Conservation (phyloP, 2,329 filamentous ascomycete species). For the Neofusicoccum cordaticola region DNA sequence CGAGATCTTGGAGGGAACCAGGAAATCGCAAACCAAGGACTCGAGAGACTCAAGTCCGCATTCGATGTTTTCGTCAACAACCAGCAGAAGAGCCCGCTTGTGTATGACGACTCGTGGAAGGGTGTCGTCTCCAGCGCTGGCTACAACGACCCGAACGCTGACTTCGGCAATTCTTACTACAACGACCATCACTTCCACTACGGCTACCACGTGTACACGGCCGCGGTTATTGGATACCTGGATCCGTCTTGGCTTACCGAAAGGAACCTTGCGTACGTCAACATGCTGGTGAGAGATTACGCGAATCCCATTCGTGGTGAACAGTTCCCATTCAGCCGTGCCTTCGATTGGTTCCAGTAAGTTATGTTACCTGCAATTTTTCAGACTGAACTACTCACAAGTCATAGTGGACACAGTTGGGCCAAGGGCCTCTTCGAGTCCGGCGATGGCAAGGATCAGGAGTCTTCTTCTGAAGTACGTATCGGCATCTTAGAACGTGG, state of each 20-base stretch:
- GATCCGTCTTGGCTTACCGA: constrained; percentile 70
- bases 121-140: constrained; percentile 77
- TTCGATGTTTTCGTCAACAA: constrained; percentile 51
- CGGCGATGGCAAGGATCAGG: constrained; percentile 78
- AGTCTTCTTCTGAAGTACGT: constrained; percentile 75
- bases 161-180: constrained; percentile 90
- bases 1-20: constrained; percentile 61
- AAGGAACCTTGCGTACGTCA: constrained; percentile 75
- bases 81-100: constrained; percentile 50
- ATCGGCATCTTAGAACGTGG: background rate
- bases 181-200: constrained; percentile 68
- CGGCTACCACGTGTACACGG: constrained; percentile 62
- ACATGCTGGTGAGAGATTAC: constrained; percentile 76
- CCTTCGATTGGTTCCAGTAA: constrained; percentile 79
- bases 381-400: background rate
- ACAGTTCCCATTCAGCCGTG: constrained; percentile 67
- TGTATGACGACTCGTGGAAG: constrained; percentile 66
- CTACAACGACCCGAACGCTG: constrained; percentile 68
- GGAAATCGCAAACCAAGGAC: constrained; percentile 49
- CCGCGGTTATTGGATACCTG: constrained; percentile 78
- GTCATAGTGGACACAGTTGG: constrained; percentile 74
- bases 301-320: constrained; percentile 73
- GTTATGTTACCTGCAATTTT: background rate
- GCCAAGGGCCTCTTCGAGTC: constrained; percentile 76
- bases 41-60: constrained; percentile 51